Evolutionary conservation across 371 early-diverging fungal species (phyloP).

Genomic region (Mortierella sp.): DNA sequence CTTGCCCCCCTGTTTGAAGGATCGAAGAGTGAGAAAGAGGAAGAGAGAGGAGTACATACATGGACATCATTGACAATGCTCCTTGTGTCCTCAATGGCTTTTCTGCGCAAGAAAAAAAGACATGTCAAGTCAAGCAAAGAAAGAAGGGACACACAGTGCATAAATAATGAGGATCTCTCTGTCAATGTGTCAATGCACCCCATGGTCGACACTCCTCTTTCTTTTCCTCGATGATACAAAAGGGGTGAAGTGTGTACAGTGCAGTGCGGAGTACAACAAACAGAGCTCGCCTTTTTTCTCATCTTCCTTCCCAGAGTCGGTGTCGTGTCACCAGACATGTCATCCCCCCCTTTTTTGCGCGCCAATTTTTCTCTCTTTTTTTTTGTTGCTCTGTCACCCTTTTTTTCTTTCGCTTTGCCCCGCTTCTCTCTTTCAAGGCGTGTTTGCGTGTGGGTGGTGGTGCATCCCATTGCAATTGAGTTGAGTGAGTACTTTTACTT

Average conservation of each 20-base stretch:
- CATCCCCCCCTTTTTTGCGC: conserved; percentile 35
- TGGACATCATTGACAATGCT: not conserved
- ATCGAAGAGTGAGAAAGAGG: not conserved
- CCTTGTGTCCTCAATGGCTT: not conserved
- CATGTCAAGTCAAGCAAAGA: not conserved
- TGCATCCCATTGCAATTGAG: too few species aligned
- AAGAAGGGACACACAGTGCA: not conserved
- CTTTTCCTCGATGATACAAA: not conserved
- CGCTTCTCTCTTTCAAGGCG: too few species aligned
- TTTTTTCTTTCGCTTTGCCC: conserved; percentile 12
- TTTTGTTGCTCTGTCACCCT: conserved; percentile 8
- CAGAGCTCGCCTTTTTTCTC: not conserved
- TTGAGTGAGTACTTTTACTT: too few species aligned
- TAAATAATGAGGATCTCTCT: not conserved
- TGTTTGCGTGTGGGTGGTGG: too few species aligned
- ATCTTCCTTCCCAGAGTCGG: not conserved
- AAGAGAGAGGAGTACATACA: not conserved
- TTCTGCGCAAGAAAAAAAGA: not conserved
- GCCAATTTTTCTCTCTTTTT: conserved; percentile 1
- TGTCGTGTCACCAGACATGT: conserved; percentile 37
- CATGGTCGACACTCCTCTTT: not conserved
- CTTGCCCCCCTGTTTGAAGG: not conserved
- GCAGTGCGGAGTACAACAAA: not conserved
- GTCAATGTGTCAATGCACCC: not conserved
- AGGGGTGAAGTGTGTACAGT: not conserved